Evolutionary conservation across 2,329 filamentous ascomycete genomes (phyloP), one percentile per base, ranked within the genome.

Genomic region (Colletotrichum cereale): DNA sequence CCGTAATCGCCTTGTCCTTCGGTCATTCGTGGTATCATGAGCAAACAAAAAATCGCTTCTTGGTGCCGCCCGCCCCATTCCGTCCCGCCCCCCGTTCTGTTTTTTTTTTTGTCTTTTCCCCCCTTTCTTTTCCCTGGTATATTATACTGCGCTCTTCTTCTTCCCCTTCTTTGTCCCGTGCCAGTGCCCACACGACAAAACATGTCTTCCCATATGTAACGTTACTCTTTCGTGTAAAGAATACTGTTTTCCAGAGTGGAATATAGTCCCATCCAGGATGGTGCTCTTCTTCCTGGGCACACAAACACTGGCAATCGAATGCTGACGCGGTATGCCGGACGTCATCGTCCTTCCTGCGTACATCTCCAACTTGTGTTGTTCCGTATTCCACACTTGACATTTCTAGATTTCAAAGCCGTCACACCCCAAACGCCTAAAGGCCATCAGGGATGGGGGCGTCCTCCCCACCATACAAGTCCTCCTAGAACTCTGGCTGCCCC

Each of bases 41-140:
- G 66, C 66, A 69, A 69, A 69, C 66, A 66, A 66, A 55, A 69
- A 66, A 69, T 65, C 62, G 61, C 61, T 62, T 69, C 66, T 69
- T 69, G 62, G 66, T 66, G 66, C 66, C 66, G 61, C 66, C 66
- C n/a, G 8, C 44, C 44, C 10, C 21, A n/a, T n/a, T 11, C 44
- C 8, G 42, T 47, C 44, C 66, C 40, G 16, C 14, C 50, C 4
- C 50, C 29, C 29, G 14, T 44, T 26, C 16, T 44, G 36, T 47
- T 67, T 55, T 36, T 44, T 67, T 57, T 40, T 60, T 56, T 56
- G 29, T 16, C 38, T 14, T 68, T 36, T 34, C 11, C 11, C 34
- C n/a, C 21, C n/a, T 34, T 5, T 29, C 24, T 29, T 26, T 34
- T 8, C 47, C 57, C 7, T 29, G 21, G 18, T 44, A 16, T 55